A percentile compares a stretch with the other conserved stretches of the same genome.
These are phyloP conservation scores for Boletus huronensis DNA, from an alignment of 768 basidiomycete genomes.

Conservation along the genomic window DNA sequence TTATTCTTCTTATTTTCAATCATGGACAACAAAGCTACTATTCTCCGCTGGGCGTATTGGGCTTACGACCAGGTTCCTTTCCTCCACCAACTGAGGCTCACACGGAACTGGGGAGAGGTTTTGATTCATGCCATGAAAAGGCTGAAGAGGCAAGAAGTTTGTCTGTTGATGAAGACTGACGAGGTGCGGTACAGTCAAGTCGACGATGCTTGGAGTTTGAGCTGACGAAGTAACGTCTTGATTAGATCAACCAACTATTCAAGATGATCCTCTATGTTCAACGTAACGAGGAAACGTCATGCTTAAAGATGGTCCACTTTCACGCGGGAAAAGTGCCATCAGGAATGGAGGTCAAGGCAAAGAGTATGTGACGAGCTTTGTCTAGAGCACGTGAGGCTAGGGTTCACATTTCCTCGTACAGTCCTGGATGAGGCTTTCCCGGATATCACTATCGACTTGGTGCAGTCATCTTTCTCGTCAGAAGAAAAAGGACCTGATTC, in stretches of 20 bases:
- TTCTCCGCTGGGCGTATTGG: slow-evolving; percentile 59
- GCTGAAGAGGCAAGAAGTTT: slow-evolving; percentile 52
- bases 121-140: slow-evolving; percentile 44
- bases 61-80: slow-evolving; percentile 55
- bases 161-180: slow-evolving; percentile 59
- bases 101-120: slow-evolving; percentile 39
- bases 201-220: neutral
- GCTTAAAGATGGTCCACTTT: slow-evolving; percentile 68
- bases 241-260: slow-evolving; percentile 62
- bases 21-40: slow-evolving; percentile 51
- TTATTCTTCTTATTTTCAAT: slow-evolving; percentile 46
- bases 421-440: slow-evolving; percentile 65
- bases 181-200: slow-evolving; percentile 43
- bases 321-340: slow-evolving; percentile 57
- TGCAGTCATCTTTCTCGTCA: slow-evolving; percentile 22
- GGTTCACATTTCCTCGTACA: slow-evolving; percentile 14
- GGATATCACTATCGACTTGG: slow-evolving; percentile 59
- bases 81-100: slow-evolving; percentile 40
- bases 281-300: slow-evolving; percentile 66
- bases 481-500: neutral
- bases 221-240: neutral
- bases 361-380: slow-evolving; percentile 37
- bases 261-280: slow-evolving; percentile 64
- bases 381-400: neutral
- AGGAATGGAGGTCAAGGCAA: slow-evolving; percentile 70